A percentile compares a stretch with the other conserved stretches of the same genome.
Conservation (phyloP, 257 asterid genomes). For the Salvia hispanica region DNA sequence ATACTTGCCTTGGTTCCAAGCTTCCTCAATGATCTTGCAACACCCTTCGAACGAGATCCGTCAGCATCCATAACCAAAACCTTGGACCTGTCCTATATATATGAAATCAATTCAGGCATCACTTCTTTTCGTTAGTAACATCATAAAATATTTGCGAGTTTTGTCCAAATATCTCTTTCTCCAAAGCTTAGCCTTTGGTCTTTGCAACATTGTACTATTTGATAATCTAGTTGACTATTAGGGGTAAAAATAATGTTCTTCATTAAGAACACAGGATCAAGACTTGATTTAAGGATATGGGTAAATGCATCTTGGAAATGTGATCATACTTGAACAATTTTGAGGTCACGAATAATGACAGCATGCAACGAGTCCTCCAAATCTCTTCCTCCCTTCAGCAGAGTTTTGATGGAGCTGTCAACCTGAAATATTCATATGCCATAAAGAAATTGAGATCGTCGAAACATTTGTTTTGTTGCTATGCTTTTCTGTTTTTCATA, state of each 20-base stretch:
- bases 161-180: neutral
- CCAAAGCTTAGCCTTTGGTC: neutral
- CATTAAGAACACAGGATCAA: neutral
- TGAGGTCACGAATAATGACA: conserved; percentile 80
- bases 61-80: conserved; percentile 89
- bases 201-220: neutral
- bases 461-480: conserved; percentile 28
- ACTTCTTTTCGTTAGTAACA: conserved; percentile 11
- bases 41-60: conserved; percentile 77
- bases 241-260: neutral
- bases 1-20: conserved; percentile 82
- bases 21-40: conserved; percentile 80
- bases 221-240: neutral
- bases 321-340: conserved; percentile 71
- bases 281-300: neutral
- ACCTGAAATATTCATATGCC: conserved; percentile 50
- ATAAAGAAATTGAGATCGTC: conserved; percentile 20
- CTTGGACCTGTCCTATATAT: conserved; percentile 73
- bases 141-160: neutral
- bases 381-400: conserved; percentile 68
- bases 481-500: neutral
- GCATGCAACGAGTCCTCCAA: conserved; percentile 79
- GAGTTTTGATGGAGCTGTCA: conserved; percentile 59
- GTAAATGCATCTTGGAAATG: neutral
- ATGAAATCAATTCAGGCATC: conserved; percentile 35